Percentiles rank a stretch among this genome's conserved stretches.
Conservation (phyloP, 371 early-diverging fungal species). For the Enteropsectra breve region DNA sequence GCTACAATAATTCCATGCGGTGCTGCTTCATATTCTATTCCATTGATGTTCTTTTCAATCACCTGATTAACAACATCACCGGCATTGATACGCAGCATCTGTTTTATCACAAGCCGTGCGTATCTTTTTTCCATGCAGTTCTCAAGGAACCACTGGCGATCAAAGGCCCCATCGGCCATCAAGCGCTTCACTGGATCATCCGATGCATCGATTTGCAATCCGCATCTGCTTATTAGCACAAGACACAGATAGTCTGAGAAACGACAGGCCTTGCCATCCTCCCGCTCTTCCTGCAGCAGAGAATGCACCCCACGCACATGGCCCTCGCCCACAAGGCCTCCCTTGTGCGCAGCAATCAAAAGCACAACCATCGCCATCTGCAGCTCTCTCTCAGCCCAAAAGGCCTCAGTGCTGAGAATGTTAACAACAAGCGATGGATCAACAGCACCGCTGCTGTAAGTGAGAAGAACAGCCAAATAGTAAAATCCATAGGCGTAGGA, state of each 20-base stretch:
- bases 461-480: conserved; percentile 9
- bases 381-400: conserved; percentile 11
- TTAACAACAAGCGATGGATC: conserved; percentile 2
- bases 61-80: neutral
- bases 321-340: neutral
- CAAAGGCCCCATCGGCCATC: conserved; percentile 18
- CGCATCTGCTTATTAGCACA: neutral
- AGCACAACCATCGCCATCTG: conserved; percentile 1
- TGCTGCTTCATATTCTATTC: conserved; percentile 17
- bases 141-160: conserved; percentile 8
- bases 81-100: neutral
- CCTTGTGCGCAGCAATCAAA: conserved; percentile 14
- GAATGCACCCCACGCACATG: conserved; percentile 7
- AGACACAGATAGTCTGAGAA: neutral
- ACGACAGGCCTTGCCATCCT: neutral
- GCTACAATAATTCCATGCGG: neutral
- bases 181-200: conserved; percentile 8
- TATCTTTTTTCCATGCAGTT: conserved; percentile 16
- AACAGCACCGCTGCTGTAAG: conserved; percentile 1
- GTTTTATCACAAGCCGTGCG: conserved; percentile 13
- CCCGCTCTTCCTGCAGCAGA: conserved; percentile 2
- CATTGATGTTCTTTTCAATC: conserved; percentile 9
- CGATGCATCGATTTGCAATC: neutral
- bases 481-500: neutral
- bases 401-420: conserved; percentile 7